phyloP scores from a whole-genome alignment of 2,329 filamentous ascomycete species.

The Fusarium devonianum region DNA sequence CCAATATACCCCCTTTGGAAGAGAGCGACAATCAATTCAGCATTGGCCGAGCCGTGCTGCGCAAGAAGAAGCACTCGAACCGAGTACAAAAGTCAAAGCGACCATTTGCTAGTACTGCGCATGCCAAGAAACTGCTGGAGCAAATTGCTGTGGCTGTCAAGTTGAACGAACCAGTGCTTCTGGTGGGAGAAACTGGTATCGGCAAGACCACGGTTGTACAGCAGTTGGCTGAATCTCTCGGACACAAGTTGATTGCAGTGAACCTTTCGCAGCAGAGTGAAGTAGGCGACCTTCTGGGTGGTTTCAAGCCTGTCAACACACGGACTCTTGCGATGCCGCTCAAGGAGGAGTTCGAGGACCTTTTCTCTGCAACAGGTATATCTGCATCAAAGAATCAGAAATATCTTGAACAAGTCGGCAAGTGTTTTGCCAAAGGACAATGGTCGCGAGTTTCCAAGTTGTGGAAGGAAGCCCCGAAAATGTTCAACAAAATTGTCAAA shows the following conservation, averaged over 20 bases:
- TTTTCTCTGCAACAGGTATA: constrained; percentile 86
- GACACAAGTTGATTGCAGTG: constrained; percentile 87
- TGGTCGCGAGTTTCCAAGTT: constrained; percentile 88
- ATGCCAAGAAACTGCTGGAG: constrained; percentile 85
- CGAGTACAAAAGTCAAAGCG: constrained; percentile 61
- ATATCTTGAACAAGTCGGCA: constrained; percentile 82
- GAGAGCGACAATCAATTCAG: constrained; percentile 64
- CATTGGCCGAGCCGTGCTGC: constrained; percentile 72
- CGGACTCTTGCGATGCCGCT: constrained; percentile 86
- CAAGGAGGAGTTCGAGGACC: constrained; percentile 90
- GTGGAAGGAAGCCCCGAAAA: constrained; percentile 87
- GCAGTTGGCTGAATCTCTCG: constrained; percentile 83
- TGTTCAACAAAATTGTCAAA: constrained; percentile 77
- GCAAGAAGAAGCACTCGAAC: constrained; percentile 61
- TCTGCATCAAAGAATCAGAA: constrained; percentile 86
- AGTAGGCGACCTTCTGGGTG: constrained; percentile 91
- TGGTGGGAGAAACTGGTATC: constrained; percentile 98
- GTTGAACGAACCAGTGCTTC: constrained; percentile 84
- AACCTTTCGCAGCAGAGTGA: constrained; percentile 99
- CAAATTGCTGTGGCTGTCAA: constrained; percentile 85
- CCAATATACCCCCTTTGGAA: constrained; percentile 75
- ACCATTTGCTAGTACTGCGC: constrained; percentile 87
- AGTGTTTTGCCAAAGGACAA: constrained; percentile 79
- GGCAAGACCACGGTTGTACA: constrained; percentile 98
- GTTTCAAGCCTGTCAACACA: constrained; percentile 94